Percentiles rank a stretch among this genome's conserved stretches.
These are phyloP conservation scores for Prillingera fragicola DNA, from an alignment of 1,284 basidiomycete genomes.

Conservation along the genomic window DNA sequence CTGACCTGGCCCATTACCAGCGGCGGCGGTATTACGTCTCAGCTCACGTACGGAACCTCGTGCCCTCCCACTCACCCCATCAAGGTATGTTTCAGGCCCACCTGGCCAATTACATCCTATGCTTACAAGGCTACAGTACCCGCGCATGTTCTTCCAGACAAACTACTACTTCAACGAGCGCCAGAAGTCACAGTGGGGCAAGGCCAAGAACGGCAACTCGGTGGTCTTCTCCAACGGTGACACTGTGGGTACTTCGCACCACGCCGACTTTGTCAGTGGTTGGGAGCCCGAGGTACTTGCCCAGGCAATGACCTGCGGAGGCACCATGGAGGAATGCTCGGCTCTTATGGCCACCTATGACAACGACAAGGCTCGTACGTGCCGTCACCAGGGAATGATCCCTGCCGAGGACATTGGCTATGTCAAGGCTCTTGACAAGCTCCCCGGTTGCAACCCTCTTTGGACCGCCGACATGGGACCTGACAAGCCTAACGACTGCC, in stretches of 20 bases:
- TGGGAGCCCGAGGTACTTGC: conserved; percentile 23
- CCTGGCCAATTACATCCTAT: no score
- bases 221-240: conserved; percentile 21
- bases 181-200: conserved; percentile 26
- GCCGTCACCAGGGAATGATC: conserved; percentile 10
- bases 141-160: conserved; percentile 7
- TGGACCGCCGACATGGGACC: conserved; percentile 4
- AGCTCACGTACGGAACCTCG: conserved; percentile 29
- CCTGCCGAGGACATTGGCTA: conserved; percentile 12
- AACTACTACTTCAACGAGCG: conserved; percentile 26
- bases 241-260: conserved; percentile 18
- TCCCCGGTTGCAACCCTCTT: conserved; percentile 8
- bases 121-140: neutral
- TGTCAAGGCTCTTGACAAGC: neutral
- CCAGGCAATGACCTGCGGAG: conserved; percentile 11
- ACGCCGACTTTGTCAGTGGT: conserved; percentile 20
- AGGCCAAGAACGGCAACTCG: neutral
- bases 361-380: conserved; percentile 4
- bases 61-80: neutral
- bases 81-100: no score
- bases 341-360: conserved; percentile 7
- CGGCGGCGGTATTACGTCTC: conserved; percentile 17
- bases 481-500: conserved; percentile 4
- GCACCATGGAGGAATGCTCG: conserved; percentile 12
- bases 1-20: conserved; percentile 33